Percentiles rank a stretch among this genome's conserved stretches.
These are phyloP conservation scores for Umbilicus rupestris DNA, from an alignment of 164 flowering plant genomes.

Conservation along the genomic window DNA sequence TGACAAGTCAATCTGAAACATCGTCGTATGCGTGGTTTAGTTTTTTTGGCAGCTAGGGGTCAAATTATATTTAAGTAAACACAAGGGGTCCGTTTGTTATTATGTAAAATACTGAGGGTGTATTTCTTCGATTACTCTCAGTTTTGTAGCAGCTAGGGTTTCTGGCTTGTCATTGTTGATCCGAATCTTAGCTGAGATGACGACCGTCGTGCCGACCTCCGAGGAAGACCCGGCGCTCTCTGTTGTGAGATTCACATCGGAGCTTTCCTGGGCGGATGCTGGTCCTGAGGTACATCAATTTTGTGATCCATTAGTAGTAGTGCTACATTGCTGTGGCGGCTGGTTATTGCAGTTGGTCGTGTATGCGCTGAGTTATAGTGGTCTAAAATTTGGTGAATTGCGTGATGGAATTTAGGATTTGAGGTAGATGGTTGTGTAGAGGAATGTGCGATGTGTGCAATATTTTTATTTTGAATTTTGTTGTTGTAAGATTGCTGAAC, in stretches of 20 bases:
- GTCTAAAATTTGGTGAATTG: too few species aligned
- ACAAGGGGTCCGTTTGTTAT: too few species aligned
- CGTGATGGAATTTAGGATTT: too few species aligned
- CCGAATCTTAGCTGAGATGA: constrained; percentile 29
- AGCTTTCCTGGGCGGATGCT: constrained; percentile 96
- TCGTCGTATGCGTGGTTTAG: too few species aligned
- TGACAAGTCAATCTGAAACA: too few species aligned
- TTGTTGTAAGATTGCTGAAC: constrained; percentile 54
- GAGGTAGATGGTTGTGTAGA: too few species aligned
- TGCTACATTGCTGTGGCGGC: neutral
- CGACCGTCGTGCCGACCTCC: constrained; percentile 71
- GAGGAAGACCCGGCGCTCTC: constrained; percentile 83
- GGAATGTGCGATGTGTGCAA: neutral
- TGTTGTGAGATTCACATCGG: constrained; percentile 74
- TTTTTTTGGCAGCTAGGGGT: too few species aligned
- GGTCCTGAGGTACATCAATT: constrained; percentile 66
- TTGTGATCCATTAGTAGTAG: too few species aligned
- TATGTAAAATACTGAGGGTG: too few species aligned
- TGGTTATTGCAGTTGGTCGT: neutral
- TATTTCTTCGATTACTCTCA: too few species aligned
- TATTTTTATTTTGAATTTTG: neutral
- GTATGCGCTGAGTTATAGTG: neutral
- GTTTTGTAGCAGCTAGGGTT: constrained; percentile 11
- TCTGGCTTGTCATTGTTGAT: neutral
- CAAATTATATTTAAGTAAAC: too few species aligned